Evolutionary conservation across 2,329 filamentous ascomycete species (phyloP).

Genomic region (Exophiala sp.): DNA sequence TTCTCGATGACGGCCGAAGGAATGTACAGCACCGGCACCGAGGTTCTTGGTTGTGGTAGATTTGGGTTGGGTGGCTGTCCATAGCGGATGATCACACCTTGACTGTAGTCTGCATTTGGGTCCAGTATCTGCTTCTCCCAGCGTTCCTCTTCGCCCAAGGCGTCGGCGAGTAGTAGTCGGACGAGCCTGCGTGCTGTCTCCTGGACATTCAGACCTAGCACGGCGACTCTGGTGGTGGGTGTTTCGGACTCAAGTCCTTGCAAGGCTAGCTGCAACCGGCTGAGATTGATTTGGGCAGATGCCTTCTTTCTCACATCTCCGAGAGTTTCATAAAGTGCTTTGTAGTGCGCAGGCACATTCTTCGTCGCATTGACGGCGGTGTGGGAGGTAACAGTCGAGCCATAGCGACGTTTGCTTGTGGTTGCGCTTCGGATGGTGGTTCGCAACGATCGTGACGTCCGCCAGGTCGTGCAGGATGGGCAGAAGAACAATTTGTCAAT

Average conservation of each 20-base stretch:
- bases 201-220: constrained; percentile 51
- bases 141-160: constrained; percentile 57
- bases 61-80: constrained; percentile 47
- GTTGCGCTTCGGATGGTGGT: constrained; percentile 4
- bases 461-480: constrained; percentile 40
- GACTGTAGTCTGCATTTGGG: constrained; percentile 45
- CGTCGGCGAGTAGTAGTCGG: constrained; percentile 67
- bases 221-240: constrained; percentile 56
- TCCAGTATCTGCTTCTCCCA: constrained; percentile 65
- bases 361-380: constrained; percentile 54
- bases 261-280: constrained; percentile 57
- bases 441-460: constrained; percentile 14
- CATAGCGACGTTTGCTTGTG: constrained; percentile 17
- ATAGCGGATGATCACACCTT: constrained; percentile 63
- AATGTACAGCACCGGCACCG: constrained; percentile 52
- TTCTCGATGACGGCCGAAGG: constrained; percentile 55
- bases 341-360: constrained; percentile 50
- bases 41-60: constrained; percentile 47
- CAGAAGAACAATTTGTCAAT: constrained; percentile 34
- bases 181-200: constrained; percentile 58
- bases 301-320: constrained; percentile 51
- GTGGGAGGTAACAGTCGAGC: constrained; percentile 46
- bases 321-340: constrained; percentile 53
- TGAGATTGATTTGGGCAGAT: constrained; percentile 56
- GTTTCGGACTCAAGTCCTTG: constrained; percentile 54